Conservation (phyloP, 768 basidiomycete genomes). For the Macrolepiota albuminosa region DNA sequence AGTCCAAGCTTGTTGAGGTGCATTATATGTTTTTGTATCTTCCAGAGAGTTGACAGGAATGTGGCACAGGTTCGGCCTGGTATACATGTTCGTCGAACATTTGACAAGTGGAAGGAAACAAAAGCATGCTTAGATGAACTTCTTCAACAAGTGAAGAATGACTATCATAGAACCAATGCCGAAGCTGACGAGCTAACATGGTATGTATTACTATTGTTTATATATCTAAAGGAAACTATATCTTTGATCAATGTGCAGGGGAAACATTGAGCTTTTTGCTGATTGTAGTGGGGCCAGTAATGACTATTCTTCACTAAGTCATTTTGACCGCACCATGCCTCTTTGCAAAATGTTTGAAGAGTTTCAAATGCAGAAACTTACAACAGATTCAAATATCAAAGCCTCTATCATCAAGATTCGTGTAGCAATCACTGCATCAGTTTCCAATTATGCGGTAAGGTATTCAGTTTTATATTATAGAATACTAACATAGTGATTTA, state of each 20-base stretch:
- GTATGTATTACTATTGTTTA: not conserved
- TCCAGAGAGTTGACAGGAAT: not conserved
- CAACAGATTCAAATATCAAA: not conserved
- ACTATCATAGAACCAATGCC: not conserved
- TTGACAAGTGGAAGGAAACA: not conserved
- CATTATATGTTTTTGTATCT: not conserved
- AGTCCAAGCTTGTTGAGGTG: not conserved
- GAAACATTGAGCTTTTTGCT: not conserved
- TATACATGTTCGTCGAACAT: not conserved
- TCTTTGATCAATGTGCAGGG: not conserved
- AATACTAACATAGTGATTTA: not conserved
- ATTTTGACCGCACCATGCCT: not conserved
- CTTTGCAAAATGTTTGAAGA: not conserved
- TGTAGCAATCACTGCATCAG: not conserved
- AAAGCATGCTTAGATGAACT: not conserved
- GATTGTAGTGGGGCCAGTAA: not conserved
- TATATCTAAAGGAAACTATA: too few species aligned
- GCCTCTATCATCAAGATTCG: not conserved
- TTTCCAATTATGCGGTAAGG: not conserved
- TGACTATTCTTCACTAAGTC: slow-evolving; percentile 1
- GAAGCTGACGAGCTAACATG: not conserved
- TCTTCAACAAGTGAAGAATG: too few species aligned
- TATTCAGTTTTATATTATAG: not conserved
- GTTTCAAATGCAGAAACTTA: not conserved
- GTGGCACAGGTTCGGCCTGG: not conserved